Base-by-base conservation (phyloP, 1,284 basidiomycete species). In the Kwoniella shivajii region DNA sequence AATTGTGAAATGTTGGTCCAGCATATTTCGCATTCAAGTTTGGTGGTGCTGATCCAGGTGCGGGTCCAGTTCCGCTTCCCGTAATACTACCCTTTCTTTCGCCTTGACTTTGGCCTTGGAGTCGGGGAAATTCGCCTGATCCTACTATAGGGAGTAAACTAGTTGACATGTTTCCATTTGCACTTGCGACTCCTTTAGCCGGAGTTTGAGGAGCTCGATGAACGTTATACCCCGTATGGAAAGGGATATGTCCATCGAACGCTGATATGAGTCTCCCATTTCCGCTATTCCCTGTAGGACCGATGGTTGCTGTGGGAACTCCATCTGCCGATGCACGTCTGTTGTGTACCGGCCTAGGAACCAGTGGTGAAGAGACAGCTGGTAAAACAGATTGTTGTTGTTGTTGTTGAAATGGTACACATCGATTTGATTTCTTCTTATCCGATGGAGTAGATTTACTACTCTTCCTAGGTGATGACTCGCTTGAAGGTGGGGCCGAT, bases 1-100 rank as follows among this genome's bases (percentile, higher is more conserved):
- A 74, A 59, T 76, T 76, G 61, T 78, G 76, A 60, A 76, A 76
- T 4, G 71, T 74, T 41, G 74, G 73, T 16, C 75, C 75, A 9
- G 76, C 76, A 56, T 78, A 78, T 53, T 72, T 72, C 30, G 20
- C 59, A 64, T 24, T 54, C n/a, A 37, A 31, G 30, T 20, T 6
- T 22, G 36, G 54, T 22, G 42, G 20, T 4, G 20, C 26, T 18
- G 44, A 50, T 22, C n/a, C 41, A n/a, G 22, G 30, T 20, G 27
- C 34, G 31, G 36, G 46, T n/a, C 18, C 37, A 13, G 16, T 30
- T 2, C 18, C 41, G 18, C 50, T 43, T 9, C 29, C 41, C 2
- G 57, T 27, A 0, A 29, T 10, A 34, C 33, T 34, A 20, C 30
- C 30, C 14, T 41, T 51, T 1, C 38, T 44, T 16, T 41, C 53